Evolutionary conservation across 306 rosid species (phyloP).

Genomic region (Cyamopsis tetragonoloba): DNA sequence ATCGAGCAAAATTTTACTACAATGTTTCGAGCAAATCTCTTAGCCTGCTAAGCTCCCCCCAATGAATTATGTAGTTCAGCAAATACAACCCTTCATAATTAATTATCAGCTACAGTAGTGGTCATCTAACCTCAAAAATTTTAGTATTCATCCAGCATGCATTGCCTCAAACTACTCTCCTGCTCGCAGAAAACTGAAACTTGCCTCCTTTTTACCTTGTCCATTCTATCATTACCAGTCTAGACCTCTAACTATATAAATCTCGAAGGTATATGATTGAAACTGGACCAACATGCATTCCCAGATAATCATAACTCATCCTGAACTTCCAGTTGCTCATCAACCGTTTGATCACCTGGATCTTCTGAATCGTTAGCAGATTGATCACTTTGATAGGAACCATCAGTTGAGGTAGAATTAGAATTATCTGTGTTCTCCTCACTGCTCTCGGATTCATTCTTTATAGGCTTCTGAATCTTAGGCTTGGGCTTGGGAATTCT

Average conservation of each 20-base stretch:
- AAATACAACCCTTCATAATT: constrained; percentile 7
- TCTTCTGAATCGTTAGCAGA: constrained; percentile 34
- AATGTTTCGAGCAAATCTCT: background rate
- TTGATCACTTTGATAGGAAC: constrained; percentile 36
- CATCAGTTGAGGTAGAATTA: constrained; percentile 42
- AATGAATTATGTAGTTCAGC: constrained; percentile 2
- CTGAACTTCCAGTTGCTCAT: constrained; percentile 37
- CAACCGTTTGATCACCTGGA: constrained; percentile 31
- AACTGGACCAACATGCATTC: constrained; percentile 29
- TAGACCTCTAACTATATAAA: constrained; percentile 11
- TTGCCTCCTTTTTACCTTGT: constrained; percentile 18
- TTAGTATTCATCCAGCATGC: constrained; percentile 22
- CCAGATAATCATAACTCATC: constrained; percentile 67
- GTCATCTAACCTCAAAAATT: constrained; percentile 31
- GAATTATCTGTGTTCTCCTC: constrained; percentile 39
- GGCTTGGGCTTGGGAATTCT: constrained; percentile 95
- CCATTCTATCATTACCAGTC: constrained; percentile 33
- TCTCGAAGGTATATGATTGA: constrained; percentile 31
- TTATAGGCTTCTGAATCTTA: constrained; percentile 56
- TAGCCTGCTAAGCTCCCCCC: background rate
- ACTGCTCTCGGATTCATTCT: constrained; percentile 54
- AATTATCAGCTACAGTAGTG: constrained; percentile 7
- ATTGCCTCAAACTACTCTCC: constrained; percentile 30
- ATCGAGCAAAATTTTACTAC: constrained; percentile 12
- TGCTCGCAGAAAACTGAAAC: constrained; percentile 22